Percentiles rank a stretch among this genome's conserved stretches.
Evolutionary conservation across 2,329 filamentous ascomycete genomes (phyloP).

Genomic region (Cladosporium sp.): DNA sequence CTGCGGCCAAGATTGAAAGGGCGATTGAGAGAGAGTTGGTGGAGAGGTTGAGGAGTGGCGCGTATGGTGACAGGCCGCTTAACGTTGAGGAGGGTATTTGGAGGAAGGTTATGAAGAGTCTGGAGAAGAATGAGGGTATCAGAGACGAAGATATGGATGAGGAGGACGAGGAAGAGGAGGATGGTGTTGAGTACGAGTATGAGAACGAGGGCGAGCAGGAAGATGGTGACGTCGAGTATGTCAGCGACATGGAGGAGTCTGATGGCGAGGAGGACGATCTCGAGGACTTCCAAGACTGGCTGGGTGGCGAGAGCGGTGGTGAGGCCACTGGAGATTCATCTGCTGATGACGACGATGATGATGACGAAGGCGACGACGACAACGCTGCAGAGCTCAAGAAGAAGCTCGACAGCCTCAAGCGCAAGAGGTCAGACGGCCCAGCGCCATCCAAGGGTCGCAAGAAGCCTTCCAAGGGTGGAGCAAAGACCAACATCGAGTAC

Average conservation of each 20-base stretch:
- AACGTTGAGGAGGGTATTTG: conserved; percentile 95
- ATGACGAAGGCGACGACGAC: conserved; percentile 49
- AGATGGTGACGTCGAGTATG: conserved; percentile 82
- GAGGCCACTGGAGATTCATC: conserved; percentile 56
- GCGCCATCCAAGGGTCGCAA: conserved; percentile 59
- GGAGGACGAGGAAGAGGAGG: conserved; percentile 68
- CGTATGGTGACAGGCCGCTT: conserved; percentile 90
- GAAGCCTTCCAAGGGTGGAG: conserved; percentile 55
- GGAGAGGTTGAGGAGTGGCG: conserved; percentile 84
- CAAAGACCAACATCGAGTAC: conserved; percentile 75
- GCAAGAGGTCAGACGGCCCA: conserved; percentile 54
- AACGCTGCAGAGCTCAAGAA: conserved; percentile 61
- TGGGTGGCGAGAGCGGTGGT: conserved; percentile 67
- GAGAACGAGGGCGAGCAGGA: conserved; percentile 60
- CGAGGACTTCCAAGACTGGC: conserved; percentile 93
- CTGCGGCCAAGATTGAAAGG: conserved; percentile 85
- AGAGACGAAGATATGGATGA: conserved; percentile 88
- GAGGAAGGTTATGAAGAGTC: conserved; percentile 91
- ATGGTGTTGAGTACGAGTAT: conserved; percentile 65
- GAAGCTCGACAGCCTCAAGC: conserved; percentile 55
- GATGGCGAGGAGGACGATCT: conserved; percentile 76
- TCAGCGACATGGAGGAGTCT: conserved; percentile 76
- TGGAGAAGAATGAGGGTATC: conserved; percentile 81
- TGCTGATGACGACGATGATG: conserved; percentile 60
- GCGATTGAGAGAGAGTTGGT: conserved; percentile 95